Percentiles rank a stretch among this genome's conserved stretches.
Evolutionary conservation across 345 rosid genomes (phyloP).

Genomic region (Sisymbrium irio): DNA sequence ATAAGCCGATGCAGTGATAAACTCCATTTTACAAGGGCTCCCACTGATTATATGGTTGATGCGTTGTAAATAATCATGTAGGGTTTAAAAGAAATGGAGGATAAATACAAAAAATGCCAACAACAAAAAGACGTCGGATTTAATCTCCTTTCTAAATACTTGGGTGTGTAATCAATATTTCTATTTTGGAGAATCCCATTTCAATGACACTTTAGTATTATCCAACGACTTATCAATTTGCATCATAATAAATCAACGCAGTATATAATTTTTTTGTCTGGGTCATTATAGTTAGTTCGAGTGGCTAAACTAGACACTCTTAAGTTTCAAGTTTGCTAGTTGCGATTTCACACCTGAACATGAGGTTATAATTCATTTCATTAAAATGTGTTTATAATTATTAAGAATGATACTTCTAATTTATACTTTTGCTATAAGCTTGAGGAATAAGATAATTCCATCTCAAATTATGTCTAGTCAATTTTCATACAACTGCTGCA

Average conservation of each 20-base stretch:
- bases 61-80: neutral
- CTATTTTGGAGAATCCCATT: conserved; percentile 15
- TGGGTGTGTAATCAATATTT: conserved; percentile 18
- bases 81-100: neutral
- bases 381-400: neutral
- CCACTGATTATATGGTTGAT: neutral
- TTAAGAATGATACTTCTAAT: neutral
- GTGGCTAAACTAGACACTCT: too few species aligned
- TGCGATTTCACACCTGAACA: neutral
- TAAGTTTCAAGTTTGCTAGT: neutral
- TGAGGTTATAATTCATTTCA: neutral
- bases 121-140: conserved; percentile 10
- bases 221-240: conserved; percentile 11
- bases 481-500: neutral
- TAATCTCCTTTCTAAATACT: conserved; percentile 7
- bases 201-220: too few species aligned
- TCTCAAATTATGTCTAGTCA: neutral
- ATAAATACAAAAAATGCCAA: conserved; percentile 7
- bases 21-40: neutral
- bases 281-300: neutral
- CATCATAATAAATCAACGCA: neutral
- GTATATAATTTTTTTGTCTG: neutral
- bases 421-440: neutral
- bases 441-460: neutral
- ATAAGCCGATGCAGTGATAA: neutral